Evolutionary conservation across 306 rosid genomes (phyloP), one percentile per base, ranked within the genome.

Genomic region (Corylus americana): DNA sequence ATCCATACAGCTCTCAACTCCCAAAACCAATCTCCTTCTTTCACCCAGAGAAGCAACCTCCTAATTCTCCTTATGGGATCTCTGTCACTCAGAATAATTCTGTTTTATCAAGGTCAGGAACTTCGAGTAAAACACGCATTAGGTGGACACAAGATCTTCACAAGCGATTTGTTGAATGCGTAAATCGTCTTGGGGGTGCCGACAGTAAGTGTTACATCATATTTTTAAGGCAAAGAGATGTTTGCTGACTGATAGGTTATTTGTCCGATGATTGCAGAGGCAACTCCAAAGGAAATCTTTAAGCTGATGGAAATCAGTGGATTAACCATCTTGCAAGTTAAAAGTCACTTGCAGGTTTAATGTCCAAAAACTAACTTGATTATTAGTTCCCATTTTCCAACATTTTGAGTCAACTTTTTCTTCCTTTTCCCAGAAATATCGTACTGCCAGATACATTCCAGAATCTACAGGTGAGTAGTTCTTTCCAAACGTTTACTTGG

Each of bases 91-190:
- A 62, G 5, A 62, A 8, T 27, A 62, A 14, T 62, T 62, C 69
- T 31, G 45, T 31, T 27, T 62, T 31, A 62, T 62, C 69, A 31
- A 13, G 69, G 5, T 9, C 37, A 27, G 45, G 44, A 62, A 14
- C 18, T 18, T 39, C 70, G 12, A 74, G 54, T n/a, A 58, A 58
- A 74, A 39, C 70, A 37, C 48, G 70, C 12, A 74, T 74, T 4
- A 57, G 78, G n/a, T 58, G 78, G 68, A 74, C 70, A 57, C 78
- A 11, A 22, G 70, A 74, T 20, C 68, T 74, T 22, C 78, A 74
- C 54, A 47, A 74, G 35, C 44, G 13, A 59, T 58, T 74, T 11
- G 78, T 74, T 13, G 39, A 74, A n/a, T 74, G 78, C 13, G 14
- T 74, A 35, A 42, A 74, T 12, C 29, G 5, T 45, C 78, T 74